These are phyloP conservation scores for Aspergillus fijiensis DNA, from an alignment of 2,329 filamentous ascomycete genomes.

Conservation along the genomic window DNA sequence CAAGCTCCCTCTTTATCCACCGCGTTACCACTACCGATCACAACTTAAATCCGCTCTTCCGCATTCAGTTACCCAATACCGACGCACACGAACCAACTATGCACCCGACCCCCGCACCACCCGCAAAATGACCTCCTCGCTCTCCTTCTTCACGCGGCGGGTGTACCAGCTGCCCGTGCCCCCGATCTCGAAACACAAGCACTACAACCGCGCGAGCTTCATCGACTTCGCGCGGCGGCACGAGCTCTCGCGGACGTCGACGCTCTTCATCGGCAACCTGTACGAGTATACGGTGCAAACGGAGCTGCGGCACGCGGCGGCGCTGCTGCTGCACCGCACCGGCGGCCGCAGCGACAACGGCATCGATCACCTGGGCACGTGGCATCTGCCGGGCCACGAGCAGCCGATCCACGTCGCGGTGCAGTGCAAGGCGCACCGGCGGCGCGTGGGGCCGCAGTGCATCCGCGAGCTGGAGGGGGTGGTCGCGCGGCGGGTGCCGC, in stretches of 20 bases:
- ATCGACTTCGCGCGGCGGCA: constrained; percentile 42
- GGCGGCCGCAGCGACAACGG: constrained; percentile 49
- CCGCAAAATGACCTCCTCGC: background rate
- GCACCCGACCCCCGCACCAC: background rate
- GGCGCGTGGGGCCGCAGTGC: constrained; percentile 45
- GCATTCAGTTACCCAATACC: no score
- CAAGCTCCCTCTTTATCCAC: no score
- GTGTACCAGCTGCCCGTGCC: constrained; percentile 37
- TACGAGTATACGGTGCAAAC: constrained; percentile 49
- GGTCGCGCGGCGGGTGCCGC: constrained; percentile 69
- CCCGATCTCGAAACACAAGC: constrained; percentile 30
- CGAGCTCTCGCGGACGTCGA: constrained; percentile 37
- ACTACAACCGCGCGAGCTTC: constrained; percentile 42
- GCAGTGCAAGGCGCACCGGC: constrained; percentile 48
- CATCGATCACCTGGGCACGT: constrained; percentile 49
- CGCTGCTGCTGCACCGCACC: constrained; percentile 43
- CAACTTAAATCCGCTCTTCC: no score
- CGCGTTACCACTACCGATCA: no score
- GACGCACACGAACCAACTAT: no score
- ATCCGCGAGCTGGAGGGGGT: constrained; percentile 61
- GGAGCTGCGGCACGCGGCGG: constrained; percentile 37
- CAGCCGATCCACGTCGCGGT: constrained; percentile 44
- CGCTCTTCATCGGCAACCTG: constrained; percentile 46
- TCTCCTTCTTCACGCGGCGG: constrained; percentile 34
- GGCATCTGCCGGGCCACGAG: constrained; percentile 40